These are phyloP conservation scores for Skeletonema menzelii DNA, from an alignment of 108 stramenopile genomes.

Conservation along the genomic window DNA sequence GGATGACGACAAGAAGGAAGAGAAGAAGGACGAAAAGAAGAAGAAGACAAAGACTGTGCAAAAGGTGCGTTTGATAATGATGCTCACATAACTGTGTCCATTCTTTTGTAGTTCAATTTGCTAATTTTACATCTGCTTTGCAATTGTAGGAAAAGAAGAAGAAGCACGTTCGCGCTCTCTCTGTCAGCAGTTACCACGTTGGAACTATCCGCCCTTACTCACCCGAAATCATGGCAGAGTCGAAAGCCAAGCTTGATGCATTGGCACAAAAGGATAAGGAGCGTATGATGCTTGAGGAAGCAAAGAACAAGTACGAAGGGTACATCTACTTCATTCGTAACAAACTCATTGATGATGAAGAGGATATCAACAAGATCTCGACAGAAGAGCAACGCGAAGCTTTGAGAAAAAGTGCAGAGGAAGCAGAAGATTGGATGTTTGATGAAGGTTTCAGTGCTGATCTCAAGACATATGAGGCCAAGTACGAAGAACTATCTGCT, in stretches of 20 bases:
- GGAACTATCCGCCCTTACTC: constrained; percentile 70
- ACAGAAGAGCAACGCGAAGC: constrained; percentile 95
- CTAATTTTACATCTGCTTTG: constrained; percentile 2
- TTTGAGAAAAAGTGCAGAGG: constrained; percentile 65
- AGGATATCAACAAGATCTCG: constrained; percentile 77
- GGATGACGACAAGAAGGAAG: constrained; percentile 32
- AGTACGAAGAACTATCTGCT: constrained; percentile 77
- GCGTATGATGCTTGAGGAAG: constrained; percentile 85
- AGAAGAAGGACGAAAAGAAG: constrained; percentile 43
- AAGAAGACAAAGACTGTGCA: constrained; percentile 83
- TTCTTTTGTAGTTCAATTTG: background rate
- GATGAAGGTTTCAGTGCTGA: constrained; percentile 93
- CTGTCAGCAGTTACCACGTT: constrained; percentile 58
- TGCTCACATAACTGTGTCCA: constrained; percentile 1
- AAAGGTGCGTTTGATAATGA: constrained; percentile 52
- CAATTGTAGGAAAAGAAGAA: constrained; percentile 78
- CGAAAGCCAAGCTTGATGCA: constrained; percentile 75
- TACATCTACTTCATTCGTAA: constrained; percentile 92
- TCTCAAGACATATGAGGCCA: constrained; percentile 77
- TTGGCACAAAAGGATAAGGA: constrained; percentile 85
- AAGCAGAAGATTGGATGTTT: constrained; percentile 96
- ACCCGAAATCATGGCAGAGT: constrained; percentile 72
- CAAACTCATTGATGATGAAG: constrained; percentile 81
- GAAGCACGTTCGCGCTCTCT: constrained; percentile 60
- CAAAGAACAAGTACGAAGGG: constrained; percentile 93